Evolutionary conservation across 2,329 filamentous ascomycete species (phyloP).

Genomic region (Aspergillus fischeri): DNA sequence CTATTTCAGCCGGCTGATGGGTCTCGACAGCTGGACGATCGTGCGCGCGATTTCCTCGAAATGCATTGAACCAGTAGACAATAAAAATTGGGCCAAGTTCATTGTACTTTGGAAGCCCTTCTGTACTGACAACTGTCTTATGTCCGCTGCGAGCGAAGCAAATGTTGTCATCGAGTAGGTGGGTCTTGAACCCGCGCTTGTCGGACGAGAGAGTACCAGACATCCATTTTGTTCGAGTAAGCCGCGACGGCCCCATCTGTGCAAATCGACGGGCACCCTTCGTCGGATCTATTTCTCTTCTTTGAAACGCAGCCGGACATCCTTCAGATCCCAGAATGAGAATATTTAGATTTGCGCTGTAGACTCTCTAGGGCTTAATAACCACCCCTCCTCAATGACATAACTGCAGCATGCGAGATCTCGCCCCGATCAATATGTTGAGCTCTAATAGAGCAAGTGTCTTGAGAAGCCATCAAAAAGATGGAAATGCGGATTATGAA

Average conservation of each 20-base stretch:
- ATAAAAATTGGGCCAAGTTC: background rate
- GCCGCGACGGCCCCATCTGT: background rate
- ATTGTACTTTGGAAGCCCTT: background rate
- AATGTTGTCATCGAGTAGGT: background rate
- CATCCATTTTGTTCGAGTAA: background rate
- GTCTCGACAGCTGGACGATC: conserved; percentile 17
- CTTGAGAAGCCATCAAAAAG: background rate
- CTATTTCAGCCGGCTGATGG: conserved; percentile 4
- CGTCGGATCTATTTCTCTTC: background rate
- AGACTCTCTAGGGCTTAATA: background rate
- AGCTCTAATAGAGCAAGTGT: background rate
- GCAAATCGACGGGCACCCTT: background rate
- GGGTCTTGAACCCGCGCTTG: background rate
- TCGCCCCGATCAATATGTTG: background rate
- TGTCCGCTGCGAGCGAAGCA: background rate
- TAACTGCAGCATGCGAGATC: background rate
- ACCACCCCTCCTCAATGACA: background rate
- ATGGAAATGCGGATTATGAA: background rate
- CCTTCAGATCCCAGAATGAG: background rate
- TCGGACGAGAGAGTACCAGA: background rate
- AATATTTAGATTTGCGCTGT: background rate
- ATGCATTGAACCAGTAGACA: background rate
- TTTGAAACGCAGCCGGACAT: background rate
- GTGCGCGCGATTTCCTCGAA: conserved; percentile 14
- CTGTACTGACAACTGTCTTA: background rate